Evolutionary conservation across 2,329 filamentous ascomycete genomes (phyloP).

Genomic region (Cladophialophora carrionii): DNA sequence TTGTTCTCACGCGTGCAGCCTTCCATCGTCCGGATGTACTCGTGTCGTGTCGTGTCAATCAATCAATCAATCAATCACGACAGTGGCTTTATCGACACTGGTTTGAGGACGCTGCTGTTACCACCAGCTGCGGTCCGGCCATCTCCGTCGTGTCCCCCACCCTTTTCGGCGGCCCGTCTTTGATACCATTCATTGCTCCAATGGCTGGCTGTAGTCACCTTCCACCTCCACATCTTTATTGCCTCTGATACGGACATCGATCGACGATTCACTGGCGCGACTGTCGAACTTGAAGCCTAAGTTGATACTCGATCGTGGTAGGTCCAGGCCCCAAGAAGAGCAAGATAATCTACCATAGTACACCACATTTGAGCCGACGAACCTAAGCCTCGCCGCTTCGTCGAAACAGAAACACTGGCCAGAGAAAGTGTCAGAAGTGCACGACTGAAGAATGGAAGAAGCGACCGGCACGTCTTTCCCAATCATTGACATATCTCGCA

Average conservation of each 20-base stretch:
- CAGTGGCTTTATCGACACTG: too few species aligned
- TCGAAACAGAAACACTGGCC: background rate
- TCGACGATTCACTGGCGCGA: background rate
- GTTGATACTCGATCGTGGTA: background rate
- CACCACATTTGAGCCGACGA: background rate
- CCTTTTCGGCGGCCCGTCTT: background rate
- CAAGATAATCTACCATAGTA: background rate
- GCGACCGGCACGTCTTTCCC: background rate
- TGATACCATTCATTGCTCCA: background rate
- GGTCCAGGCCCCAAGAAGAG: background rate
- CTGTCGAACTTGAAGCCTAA: background rate
- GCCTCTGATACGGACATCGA: background rate
- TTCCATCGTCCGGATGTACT: background rate
- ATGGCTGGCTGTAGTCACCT: too few species aligned
- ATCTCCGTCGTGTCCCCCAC: background rate
- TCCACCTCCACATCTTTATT: background rate
- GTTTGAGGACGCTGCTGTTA: background rate
- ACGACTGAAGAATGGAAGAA: background rate
- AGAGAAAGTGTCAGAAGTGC: background rate
- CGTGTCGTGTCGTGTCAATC: background rate
- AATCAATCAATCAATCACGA: background rate
- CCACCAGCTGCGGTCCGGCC: too few species aligned
- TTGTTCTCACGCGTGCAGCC: background rate
- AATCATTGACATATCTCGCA: slow-evolving; percentile 23
- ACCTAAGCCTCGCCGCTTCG: background rate